phyloP scores from a whole-genome alignment of 2,329 filamentous ascomycete species.

The Dactylellina leptospora region DNA sequence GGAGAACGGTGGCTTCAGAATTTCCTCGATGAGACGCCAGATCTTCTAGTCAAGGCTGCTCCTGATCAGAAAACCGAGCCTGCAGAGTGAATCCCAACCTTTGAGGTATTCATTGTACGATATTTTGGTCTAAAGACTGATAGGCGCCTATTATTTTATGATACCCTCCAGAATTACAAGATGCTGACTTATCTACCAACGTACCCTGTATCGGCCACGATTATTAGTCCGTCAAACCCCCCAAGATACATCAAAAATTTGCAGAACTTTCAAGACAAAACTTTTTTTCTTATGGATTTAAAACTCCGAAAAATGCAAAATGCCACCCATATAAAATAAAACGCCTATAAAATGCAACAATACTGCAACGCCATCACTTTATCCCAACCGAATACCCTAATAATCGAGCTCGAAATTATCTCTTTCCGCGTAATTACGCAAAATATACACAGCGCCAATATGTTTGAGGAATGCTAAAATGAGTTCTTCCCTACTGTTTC shows the following conservation, averaged over 20 bases:
- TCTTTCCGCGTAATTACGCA: constrained; percentile 33
- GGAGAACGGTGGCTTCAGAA: constrained; percentile 77
- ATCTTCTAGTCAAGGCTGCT: constrained; percentile 17
- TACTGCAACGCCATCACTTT: neutral
- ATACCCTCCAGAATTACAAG: no score
- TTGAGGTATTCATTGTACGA: no score
- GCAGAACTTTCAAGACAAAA: neutral
- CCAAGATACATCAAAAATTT: no score
- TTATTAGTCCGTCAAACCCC: no score
- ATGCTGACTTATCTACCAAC: no score
- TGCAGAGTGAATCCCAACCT: constrained; percentile 18
- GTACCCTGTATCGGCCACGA: no score
- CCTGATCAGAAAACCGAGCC: constrained; percentile 5
- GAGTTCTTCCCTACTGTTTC: constrained; percentile 28
- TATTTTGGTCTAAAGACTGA: no score
- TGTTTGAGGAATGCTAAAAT: constrained; percentile 40
- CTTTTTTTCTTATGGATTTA: constrained; percentile 9
- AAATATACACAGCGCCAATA: constrained; percentile 37
- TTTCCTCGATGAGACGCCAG: constrained; percentile 60
- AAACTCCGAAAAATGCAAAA: constrained; percentile 13
- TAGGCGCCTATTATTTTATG: no score
- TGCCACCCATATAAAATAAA: no score
- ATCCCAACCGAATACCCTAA: constrained; percentile 6
- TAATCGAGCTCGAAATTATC: constrained; percentile 41
- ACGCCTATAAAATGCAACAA: neutral